Conservation (phyloP, 2,329 filamentous ascomycete genomes). For the Thelonectria blattea region DNA sequence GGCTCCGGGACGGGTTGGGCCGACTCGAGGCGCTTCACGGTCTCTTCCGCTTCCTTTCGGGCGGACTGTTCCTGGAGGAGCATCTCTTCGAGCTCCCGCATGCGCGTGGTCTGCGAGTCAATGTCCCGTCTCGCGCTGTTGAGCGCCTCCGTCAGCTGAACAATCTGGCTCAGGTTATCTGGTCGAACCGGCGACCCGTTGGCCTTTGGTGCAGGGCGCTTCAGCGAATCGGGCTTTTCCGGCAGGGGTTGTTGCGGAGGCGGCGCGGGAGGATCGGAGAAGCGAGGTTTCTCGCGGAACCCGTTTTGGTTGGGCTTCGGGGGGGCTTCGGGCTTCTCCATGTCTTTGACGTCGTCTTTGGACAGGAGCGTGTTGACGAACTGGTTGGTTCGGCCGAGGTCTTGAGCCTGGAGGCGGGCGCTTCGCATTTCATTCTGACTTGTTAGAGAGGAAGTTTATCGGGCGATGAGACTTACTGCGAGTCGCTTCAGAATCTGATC, state of each 20-base stretch:
- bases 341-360: slow-evolving; percentile 69
- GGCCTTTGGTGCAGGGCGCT: slow-evolving; percentile 74
- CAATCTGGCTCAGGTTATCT: slow-evolving; percentile 73
- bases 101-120: slow-evolving; percentile 78
- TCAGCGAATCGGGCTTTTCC: slow-evolving; percentile 87
- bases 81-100: slow-evolving; percentile 78
- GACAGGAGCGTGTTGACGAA: slow-evolving; percentile 80
- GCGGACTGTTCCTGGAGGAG: slow-evolving; percentile 81
- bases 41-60: slow-evolving; percentile 82
- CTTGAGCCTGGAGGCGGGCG: slow-evolving; percentile 85
- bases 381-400: slow-evolving; percentile 80
- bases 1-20: slow-evolving; percentile 30
- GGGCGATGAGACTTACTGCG: slow-evolving; percentile 38
- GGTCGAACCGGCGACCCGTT: slow-evolving; percentile 65
- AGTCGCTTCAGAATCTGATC: slow-evolving; percentile 85
- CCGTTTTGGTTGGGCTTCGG: slow-evolving; percentile 57
- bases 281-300: slow-evolving; percentile 78
- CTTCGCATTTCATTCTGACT: slow-evolving; percentile 84
- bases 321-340: slow-evolving; percentile 56
- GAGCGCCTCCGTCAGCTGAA: slow-evolving; percentile 84
- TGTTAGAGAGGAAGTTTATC: slow-evolving; percentile 28
- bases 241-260: slow-evolving; percentile 92
- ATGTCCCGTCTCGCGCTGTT: slow-evolving; percentile 85
- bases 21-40: slow-evolving; percentile 73
- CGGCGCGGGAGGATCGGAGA: slow-evolving; percentile 91